Evolutionary conservation across 805 yeast species (phyloP).

Genomic region (Pichia californica): DNA sequence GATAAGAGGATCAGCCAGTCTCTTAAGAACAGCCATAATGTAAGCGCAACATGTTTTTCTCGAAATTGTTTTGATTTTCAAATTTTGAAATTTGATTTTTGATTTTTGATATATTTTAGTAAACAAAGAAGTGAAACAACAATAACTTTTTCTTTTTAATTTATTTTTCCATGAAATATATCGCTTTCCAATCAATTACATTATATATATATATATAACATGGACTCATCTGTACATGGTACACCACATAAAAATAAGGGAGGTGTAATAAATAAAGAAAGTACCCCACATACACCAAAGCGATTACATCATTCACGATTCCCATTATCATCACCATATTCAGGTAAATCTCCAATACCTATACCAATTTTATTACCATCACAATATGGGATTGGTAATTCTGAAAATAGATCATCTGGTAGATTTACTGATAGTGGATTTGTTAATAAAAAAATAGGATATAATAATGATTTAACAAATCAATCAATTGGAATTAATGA

Average conservation of each 20-base stretch:
- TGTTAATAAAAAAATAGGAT: neutral
- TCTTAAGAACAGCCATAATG: too few species aligned
- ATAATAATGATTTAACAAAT: too few species aligned
- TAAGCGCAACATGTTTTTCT: too few species aligned
- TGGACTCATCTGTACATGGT: neutral
- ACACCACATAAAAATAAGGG: neutral
- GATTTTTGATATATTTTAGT: too few species aligned
- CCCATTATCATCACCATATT: constrained; percentile 13
- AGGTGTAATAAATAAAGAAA: neutral
- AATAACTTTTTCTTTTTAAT: too few species aligned
- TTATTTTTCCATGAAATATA: too few species aligned
- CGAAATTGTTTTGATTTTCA: too few species aligned
- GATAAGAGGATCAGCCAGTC: too few species aligned
- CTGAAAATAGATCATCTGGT: neutral
- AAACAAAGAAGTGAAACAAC: too few species aligned
- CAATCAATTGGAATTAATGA: neutral
- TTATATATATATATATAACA: neutral
- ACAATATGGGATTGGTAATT: neutral
- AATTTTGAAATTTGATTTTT: too few species aligned
- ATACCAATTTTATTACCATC: constrained; percentile 8
- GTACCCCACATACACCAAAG: constrained; percentile 2
- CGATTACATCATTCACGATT: neutral
- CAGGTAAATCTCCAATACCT: constrained; percentile 12
- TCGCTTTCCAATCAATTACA: too few species aligned
- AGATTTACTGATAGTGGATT: neutral